Evolutionary conservation across 2,329 filamentous ascomycete species (phyloP).

Genomic region (Fusarium praegraminearum): DNA sequence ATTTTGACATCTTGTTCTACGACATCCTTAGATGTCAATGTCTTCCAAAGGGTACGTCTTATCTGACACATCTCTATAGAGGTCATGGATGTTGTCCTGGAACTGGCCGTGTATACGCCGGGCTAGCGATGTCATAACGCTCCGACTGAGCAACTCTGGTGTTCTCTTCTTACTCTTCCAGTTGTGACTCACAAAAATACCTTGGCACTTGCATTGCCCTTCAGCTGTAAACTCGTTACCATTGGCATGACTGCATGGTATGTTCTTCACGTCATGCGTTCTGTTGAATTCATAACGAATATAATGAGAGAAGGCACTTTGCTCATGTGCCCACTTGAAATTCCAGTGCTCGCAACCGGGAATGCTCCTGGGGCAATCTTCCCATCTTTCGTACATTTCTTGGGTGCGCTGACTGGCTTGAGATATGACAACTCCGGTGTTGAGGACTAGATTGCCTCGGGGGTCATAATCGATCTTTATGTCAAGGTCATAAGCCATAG

Average conservation of each 20-base stretch:
- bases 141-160: constrained; percentile 11
- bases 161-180: constrained; percentile 23
- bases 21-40: neutral
- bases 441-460: constrained; percentile 37
- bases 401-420: constrained; percentile 41
- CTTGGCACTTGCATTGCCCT: constrained; percentile 8
- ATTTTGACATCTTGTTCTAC: neutral
- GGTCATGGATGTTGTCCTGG: neutral
- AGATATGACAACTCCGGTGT: constrained; percentile 42
- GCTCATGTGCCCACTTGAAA: constrained; percentile 11
- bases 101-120: constrained; percentile 19
- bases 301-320: constrained; percentile 13
- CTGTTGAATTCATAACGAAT: constrained; percentile 21
- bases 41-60: constrained; percentile 1
- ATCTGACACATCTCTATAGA: neutral
- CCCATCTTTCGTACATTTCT: constrained; percentile 36
- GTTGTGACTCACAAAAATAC: constrained; percentile 17
- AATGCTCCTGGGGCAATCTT: constrained; percentile 17
- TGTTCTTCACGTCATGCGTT: constrained; percentile 6
- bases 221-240: neutral
- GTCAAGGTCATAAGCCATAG: constrained; percentile 60
- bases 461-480: constrained; percentile 53
- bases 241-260: constrained; percentile 17
- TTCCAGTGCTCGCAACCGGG: constrained; percentile 18
- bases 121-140: constrained; percentile 13